These are phyloP conservation scores for Podospora anserina DNA, from an alignment of 495 filamentous ascomycete genomes.

Conservation along the genomic window DNA sequence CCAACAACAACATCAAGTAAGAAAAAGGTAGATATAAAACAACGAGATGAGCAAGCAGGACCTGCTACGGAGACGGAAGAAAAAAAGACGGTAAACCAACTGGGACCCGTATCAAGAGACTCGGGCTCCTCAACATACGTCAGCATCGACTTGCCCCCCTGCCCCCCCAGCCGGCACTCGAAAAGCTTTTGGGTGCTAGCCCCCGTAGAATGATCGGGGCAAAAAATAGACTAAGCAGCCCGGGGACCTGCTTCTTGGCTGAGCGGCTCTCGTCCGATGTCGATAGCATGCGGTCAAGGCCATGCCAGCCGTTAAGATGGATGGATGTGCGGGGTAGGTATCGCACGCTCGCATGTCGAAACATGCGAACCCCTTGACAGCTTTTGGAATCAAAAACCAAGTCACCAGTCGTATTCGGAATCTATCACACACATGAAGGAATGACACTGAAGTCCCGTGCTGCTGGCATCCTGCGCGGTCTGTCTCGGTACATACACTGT, in stretches of 20 bases:
- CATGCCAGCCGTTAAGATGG: background rate
- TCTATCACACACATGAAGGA: background rate
- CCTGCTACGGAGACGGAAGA: background rate
- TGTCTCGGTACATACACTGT: background rate
- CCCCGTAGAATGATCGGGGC: constrained; percentile 9
- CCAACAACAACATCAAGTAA: background rate
- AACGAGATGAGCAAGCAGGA: background rate
- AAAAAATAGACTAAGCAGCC: background rate
- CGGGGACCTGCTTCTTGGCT: background rate
- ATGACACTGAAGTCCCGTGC: background rate
- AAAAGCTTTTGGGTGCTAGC: background rate
- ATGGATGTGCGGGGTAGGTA: background rate
- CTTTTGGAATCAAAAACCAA: background rate
- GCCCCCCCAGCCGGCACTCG: background rate
- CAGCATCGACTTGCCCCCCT: background rate
- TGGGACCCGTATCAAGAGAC: background rate
- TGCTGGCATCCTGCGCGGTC: constrained; percentile 1
- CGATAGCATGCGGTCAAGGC: constrained; percentile 4
- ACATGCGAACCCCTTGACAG: background rate
- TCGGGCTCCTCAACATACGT: background rate
- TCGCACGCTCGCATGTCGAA: background rate
- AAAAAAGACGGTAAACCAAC: background rate
- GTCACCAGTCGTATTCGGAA: background rate
- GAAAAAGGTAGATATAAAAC: background rate
- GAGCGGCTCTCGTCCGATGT: constrained; percentile 7